Evolutionary conservation across 257 asterid species (phyloP).

Genomic region (Fraxinus pennsylvanica): DNA sequence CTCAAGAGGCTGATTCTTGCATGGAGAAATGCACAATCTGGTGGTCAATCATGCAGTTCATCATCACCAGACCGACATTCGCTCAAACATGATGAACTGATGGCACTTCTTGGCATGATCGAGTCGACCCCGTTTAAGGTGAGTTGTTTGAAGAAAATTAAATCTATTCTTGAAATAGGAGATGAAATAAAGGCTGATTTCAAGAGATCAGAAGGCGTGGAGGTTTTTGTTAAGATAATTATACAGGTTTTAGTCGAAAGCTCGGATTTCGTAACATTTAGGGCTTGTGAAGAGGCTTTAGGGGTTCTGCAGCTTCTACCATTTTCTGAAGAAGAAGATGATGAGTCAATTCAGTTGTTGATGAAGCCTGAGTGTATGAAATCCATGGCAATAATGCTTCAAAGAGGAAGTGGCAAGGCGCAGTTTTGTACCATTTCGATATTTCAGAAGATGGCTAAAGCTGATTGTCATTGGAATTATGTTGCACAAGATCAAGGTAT

Average conservation of each 20-base stretch:
- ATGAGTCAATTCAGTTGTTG: slow-evolving; percentile 32
- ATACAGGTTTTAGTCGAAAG: slow-evolving; percentile 53
- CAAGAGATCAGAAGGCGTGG: slow-evolving; percentile 60
- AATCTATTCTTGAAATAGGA: slow-evolving; percentile 42
- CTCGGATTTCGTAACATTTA: slow-evolving; percentile 53
- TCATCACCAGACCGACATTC: slow-evolving; percentile 11
- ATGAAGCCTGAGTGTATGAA: slow-evolving; percentile 55
- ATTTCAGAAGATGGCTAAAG: slow-evolving; percentile 44
- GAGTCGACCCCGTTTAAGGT: slow-evolving; percentile 81
- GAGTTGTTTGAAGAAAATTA: slow-evolving; percentile 49
- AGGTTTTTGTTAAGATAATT: slow-evolving; percentile 50
- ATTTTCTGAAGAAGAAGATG: slow-evolving; percentile 37
- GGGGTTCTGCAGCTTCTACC: slow-evolving; percentile 50
- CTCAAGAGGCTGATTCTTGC: slow-evolving; percentile 61
- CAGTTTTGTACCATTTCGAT: slow-evolving; percentile 51
- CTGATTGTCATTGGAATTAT: slow-evolving; percentile 46
- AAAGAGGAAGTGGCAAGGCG: slow-evolving; percentile 72
- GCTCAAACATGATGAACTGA: slow-evolving; percentile 45
- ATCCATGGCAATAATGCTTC: slow-evolving; percentile 61
- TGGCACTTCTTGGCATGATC: slow-evolving; percentile 41
- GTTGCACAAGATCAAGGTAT: slow-evolving; percentile 56
- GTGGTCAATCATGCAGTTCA: slow-evolving; percentile 11
- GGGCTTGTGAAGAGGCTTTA: slow-evolving; percentile 84
- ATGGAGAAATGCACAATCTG: slow-evolving; percentile 42
- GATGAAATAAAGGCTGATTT: slow-evolving; percentile 52